Evolutionary conservation across 2,329 filamentous ascomycete genomes (phyloP).

Genomic region (Juglanconis oblonga): DNA sequence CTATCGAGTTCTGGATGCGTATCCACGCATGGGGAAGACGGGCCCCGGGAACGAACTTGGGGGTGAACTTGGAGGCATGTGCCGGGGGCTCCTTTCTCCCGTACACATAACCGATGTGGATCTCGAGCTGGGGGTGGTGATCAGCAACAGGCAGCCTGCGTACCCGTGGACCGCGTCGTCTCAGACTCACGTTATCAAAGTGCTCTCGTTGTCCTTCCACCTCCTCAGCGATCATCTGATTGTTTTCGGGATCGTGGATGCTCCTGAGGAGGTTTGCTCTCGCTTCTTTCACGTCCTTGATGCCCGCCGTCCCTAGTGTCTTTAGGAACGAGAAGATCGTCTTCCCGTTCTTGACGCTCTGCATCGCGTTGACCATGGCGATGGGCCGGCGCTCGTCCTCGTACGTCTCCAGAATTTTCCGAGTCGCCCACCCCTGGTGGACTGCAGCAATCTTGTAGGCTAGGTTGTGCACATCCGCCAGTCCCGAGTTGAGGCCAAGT

Average conservation of each 20-base stretch:
- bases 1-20: not conserved
- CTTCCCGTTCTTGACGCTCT: constrained; percentile 42
- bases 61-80: constrained; percentile 34
- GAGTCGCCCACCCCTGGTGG: constrained; percentile 28
- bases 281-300: constrained; percentile 26
- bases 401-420: constrained; percentile 34
- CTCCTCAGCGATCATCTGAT: constrained; percentile 27
- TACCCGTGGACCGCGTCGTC: not conserved
- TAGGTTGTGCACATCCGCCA: constrained; percentile 31
- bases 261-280: constrained; percentile 28
- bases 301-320: constrained; percentile 32
- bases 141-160: not conserved
- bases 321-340: constrained; percentile 40
- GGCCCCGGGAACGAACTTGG: constrained; percentile 35
- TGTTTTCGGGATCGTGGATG: constrained; percentile 28
- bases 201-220: constrained; percentile 38
- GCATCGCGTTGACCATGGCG: constrained; percentile 36
- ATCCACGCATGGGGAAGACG: constrained; percentile 41
- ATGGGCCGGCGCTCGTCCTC: constrained; percentile 35
- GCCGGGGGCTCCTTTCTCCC: constrained; percentile 29
- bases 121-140: constrained; percentile 26
- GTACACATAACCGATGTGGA: constrained; percentile 44
- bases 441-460: constrained; percentile 36
- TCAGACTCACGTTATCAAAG: constrained; percentile 34
- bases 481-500: constrained; percentile 30